These are phyloP conservation scores for Aphanomyces invadans DNA, from an alignment of 352 stramenopile genomes.

Conservation along the genomic window DNA sequence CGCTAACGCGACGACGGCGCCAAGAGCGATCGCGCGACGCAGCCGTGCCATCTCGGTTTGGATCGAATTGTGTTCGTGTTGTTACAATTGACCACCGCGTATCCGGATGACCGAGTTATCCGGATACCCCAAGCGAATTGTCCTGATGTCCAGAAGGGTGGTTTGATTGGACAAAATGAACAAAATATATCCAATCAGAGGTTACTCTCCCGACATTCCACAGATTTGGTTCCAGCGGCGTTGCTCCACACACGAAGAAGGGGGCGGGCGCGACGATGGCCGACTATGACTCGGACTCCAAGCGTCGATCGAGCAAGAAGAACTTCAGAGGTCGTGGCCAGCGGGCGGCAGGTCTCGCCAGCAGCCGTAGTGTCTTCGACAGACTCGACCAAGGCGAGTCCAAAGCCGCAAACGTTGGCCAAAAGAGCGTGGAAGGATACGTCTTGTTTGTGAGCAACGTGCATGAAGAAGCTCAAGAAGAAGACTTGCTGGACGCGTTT, in stretches of 20 bases:
- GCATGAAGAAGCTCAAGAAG: constrained; percentile 94
- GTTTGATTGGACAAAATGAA: constrained; percentile 7
- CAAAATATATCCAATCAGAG: neutral
- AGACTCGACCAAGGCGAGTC: constrained; percentile 37
- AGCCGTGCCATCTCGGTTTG: neutral
- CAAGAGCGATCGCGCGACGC: neutral
- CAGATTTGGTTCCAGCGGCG: neutral
- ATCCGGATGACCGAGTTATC: constrained; percentile 3
- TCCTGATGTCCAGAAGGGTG: neutral
- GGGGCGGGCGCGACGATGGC: constrained; percentile 49
- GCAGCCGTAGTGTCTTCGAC: constrained; percentile 71
- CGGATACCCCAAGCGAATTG: neutral
- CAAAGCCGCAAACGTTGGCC: constrained; percentile 28
- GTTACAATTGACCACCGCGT: constrained; percentile 1
- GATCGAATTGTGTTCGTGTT: too few relatives aligned
- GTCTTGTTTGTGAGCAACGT: constrained; percentile 93
- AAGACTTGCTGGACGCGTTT: constrained; percentile 94
- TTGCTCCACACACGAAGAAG: constrained; percentile 13
- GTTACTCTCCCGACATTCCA: neutral
- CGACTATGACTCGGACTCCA: constrained; percentile 84
- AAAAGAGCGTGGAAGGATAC: constrained; percentile 93
- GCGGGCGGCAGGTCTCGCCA: constrained; percentile 62
- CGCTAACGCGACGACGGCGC: neutral
- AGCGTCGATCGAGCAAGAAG: constrained; percentile 55
- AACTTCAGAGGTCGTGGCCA: constrained; percentile 60